These are phyloP conservation scores for Gnomoniopsis smithogilvyi DNA, from an alignment of 2,329 filamentous ascomycete genomes.

Conservation along the genomic window DNA sequence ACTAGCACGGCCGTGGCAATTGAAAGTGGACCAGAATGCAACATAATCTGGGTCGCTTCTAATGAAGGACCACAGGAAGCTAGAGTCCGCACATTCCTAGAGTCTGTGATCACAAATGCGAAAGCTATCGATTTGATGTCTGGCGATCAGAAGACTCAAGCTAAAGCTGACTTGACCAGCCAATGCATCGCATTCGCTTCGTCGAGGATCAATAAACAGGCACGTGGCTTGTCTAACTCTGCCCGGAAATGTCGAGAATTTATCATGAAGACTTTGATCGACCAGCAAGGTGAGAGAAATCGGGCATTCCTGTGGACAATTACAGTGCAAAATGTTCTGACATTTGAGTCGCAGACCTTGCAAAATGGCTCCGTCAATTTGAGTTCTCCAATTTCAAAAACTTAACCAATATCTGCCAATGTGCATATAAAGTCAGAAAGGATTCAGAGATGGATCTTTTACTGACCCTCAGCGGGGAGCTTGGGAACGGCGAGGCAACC, in stretches of 20 bases:
- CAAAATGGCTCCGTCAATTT: conserved; percentile 12
- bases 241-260: not conserved
- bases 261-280: not conserved
- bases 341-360: not conserved
- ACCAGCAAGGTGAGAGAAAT: not conserved
- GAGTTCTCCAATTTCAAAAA: not conserved
- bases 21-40: conserved; percentile 29
- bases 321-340: not conserved
- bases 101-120: conserved; percentile 21
- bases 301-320: no score
- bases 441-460: conserved; percentile 8
- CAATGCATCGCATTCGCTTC: conserved; percentile 16
- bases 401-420: not conserved
- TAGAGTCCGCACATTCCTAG: conserved; percentile 31
- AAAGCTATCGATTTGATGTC: not conserved
- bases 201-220: not conserved
- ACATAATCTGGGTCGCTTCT: conserved; percentile 41
- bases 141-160: not conserved
- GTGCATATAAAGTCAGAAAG: conserved; percentile 16
- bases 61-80: conserved; percentile 28
- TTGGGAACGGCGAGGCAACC: conserved; percentile 3
- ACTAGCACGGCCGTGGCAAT: conserved; percentile 43
- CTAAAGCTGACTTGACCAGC: conserved; percentile 19
- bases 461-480: not conserved
- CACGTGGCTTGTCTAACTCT: not conserved